Percentiles rank a stretch among this genome's conserved stretches.
These are phyloP conservation scores for Aquilaria yunnanensis DNA, from an alignment of 345 rosid species.

Conservation along the genomic window DNA sequence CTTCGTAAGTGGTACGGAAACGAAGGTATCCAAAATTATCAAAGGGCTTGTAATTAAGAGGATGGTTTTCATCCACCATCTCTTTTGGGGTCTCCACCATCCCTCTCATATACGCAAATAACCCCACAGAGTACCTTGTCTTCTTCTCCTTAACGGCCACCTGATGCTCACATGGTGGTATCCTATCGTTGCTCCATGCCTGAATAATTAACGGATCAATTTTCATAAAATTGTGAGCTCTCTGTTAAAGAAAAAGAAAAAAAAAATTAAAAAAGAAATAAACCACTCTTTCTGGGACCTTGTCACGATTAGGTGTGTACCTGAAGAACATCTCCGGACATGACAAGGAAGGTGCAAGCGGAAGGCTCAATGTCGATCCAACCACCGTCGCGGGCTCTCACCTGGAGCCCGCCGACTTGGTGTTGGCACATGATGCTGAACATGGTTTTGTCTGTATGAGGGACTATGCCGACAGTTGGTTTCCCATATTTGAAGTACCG, in stretches of 20 bases:
- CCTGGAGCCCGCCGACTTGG: slow-evolving; percentile 47
- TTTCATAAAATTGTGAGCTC: too few relatives aligned
- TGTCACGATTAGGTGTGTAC: slow-evolving; percentile 10
- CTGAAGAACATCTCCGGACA: slow-evolving; percentile 62
- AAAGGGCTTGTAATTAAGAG: slow-evolving; percentile 54
- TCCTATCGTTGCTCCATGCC: slow-evolving; percentile 85
- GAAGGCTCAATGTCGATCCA: slow-evolving; percentile 38
- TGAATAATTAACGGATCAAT: slow-evolving; percentile 3
- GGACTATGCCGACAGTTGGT: slow-evolving; percentile 32
- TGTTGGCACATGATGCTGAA: slow-evolving; percentile 52
- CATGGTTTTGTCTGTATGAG: slow-evolving; percentile 61
- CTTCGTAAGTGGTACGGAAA: slow-evolving; percentile 25
- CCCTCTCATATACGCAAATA: slow-evolving; percentile 43
- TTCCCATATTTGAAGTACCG: slow-evolving; percentile 41
- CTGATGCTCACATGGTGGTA: slow-evolving; percentile 46
- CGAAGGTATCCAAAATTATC: slow-evolving; percentile 40
- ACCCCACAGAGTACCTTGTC: slow-evolving; percentile 48
- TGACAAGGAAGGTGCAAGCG: slow-evolving; percentile 44
- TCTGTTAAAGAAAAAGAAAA: background rate
- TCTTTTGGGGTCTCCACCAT: slow-evolving; percentile 37
- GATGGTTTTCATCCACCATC: slow-evolving; percentile 56
- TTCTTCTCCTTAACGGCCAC: slow-evolving; percentile 43
- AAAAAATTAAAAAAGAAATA: too few relatives aligned
- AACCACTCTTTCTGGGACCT: background rate
- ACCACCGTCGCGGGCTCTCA: slow-evolving; percentile 32